Evolutionary conservation across 1,284 basidiomycete genomes (phyloP).

Genomic region (Ceratobasidium sp.): DNA sequence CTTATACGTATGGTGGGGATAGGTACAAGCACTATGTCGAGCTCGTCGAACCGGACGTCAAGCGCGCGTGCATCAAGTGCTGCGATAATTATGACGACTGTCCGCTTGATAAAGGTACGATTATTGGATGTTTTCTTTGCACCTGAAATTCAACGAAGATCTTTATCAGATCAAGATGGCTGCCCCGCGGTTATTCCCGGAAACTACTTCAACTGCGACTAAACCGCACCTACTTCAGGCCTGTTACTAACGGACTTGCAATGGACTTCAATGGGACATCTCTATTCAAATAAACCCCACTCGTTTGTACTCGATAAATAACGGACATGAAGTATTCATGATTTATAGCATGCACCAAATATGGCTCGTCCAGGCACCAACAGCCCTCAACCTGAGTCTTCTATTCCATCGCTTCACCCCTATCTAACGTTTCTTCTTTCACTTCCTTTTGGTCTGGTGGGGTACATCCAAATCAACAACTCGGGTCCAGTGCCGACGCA

Average conservation of each 20-base stretch:
- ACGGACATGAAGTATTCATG: too few relatives aligned
- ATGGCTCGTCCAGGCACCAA: too few relatives aligned
- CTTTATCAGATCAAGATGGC: conserved; percentile 46
- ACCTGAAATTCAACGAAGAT: not conserved
- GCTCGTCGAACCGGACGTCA: conserved; percentile 52
- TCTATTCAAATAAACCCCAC: not conserved
- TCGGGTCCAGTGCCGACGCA: too few relatives aligned
- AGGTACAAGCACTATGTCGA: conserved; percentile 54
- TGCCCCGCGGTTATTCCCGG: conserved; percentile 50
- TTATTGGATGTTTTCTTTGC: not conserved
- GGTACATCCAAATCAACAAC: too few relatives aligned
- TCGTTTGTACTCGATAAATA: too few relatives aligned
- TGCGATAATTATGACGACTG: conserved; percentile 51
- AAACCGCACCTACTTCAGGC: not conserved
- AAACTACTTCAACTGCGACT: conserved; percentile 47
- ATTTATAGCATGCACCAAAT: too few relatives aligned
- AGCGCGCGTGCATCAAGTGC: conserved; percentile 54
- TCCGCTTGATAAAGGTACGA: conserved; percentile 46
- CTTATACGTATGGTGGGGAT: not conserved
- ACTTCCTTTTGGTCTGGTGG: too few relatives aligned
- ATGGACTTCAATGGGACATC: not conserved
- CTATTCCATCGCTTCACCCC: too few relatives aligned
- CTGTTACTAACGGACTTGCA: too few relatives aligned
- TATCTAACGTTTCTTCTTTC: too few relatives aligned
- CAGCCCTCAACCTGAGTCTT: too few relatives aligned